Percentiles rank a stretch among this genome's conserved stretches.
These are phyloP conservation scores for Xylariaceae sp. DNA, from an alignment of 2,329 filamentous ascomycete species.

Conservation along the genomic window DNA sequence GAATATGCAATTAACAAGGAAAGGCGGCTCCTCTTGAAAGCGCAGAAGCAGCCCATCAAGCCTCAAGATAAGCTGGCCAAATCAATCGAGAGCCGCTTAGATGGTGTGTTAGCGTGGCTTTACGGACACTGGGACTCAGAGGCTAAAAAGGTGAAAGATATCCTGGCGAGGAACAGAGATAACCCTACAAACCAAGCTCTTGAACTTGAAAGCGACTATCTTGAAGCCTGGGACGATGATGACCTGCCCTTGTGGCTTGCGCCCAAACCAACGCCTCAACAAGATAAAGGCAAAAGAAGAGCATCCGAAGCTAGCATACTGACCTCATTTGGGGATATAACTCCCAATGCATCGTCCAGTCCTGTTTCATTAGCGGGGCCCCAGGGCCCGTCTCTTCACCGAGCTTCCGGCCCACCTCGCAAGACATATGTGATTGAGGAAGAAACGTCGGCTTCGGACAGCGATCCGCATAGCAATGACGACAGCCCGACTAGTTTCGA, in stretches of 20 bases:
- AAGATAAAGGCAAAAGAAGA: slow-evolving; percentile 17
- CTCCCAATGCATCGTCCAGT: not conserved
- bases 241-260: slow-evolving; percentile 34
- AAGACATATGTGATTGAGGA: slow-evolving; percentile 30
- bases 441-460: slow-evolving; percentile 13
- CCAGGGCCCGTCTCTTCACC: not conserved
- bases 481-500: not conserved
- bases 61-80: slow-evolving; percentile 33
- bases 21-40: slow-evolving; percentile 32
- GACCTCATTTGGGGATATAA: slow-evolving; percentile 8
- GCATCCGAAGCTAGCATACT: slow-evolving; percentile 8
- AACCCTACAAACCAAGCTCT: slow-evolving; percentile 29
- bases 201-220: slow-evolving; percentile 36
- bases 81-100: slow-evolving; percentile 36
- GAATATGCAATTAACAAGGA: slow-evolving; percentile 40
- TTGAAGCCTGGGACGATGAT: slow-evolving; percentile 40
- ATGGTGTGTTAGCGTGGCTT: slow-evolving; percentile 36
- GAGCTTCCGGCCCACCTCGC: slow-evolving; percentile 7
- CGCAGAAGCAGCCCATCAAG: slow-evolving; percentile 27
- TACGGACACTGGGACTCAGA: slow-evolving; percentile 39
- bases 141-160: slow-evolving; percentile 29
- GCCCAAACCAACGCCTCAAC: slow-evolving; percentile 9
- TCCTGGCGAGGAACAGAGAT: slow-evolving; percentile 35
- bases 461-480: not conserved
- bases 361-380: not conserved